phyloP scores from a whole-genome alignment of 2,329 filamentous ascomycete genomes.

The Rosellinia necatrix region DNA sequence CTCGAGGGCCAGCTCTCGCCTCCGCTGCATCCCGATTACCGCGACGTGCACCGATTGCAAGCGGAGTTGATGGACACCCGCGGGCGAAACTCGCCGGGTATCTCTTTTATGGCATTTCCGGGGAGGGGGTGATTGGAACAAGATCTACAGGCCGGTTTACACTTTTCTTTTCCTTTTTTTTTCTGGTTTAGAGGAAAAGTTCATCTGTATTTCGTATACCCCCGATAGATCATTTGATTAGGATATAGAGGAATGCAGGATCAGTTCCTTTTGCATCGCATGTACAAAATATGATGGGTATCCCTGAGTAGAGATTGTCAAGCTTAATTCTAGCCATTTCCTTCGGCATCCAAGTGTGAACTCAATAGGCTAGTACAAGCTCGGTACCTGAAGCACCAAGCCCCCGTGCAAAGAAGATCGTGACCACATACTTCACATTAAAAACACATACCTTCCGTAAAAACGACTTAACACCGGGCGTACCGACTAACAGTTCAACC shows the following conservation, averaged over 20 bases:
- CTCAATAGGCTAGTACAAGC: too few relatives aligned
- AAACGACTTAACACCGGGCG: too few relatives aligned
- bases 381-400: too few relatives aligned
- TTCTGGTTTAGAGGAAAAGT: slow-evolving; percentile 20
- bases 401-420: too few relatives aligned
- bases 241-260: slow-evolving; percentile 15
- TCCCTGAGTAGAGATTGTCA: neutral
- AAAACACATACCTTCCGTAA: too few relatives aligned
- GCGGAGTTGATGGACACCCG: slow-evolving; percentile 19
- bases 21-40: slow-evolving; percentile 8
- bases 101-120: slow-evolving; percentile 27
- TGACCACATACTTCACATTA: too few relatives aligned
- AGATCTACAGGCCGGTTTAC: neutral
- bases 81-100: slow-evolving; percentile 28
- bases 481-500: too few relatives aligned
- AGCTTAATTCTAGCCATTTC: too few relatives aligned
- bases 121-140: slow-evolving; percentile 7
- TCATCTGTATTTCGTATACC: slow-evolving; percentile 23
- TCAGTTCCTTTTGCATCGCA: neutral
- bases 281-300: neutral
- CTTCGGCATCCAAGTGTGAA: too few relatives aligned
- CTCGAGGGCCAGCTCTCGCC: slow-evolving; percentile 1
- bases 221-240: slow-evolving; percentile 26
- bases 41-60: slow-evolving; percentile 18
- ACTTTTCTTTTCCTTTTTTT: too few relatives aligned